A percentile compares a stretch with the other conserved stretches of the same genome.
phyloP scores from a whole-genome alignment of 139 green algal species.

The Astrephomene gubernaculifera region DNA sequence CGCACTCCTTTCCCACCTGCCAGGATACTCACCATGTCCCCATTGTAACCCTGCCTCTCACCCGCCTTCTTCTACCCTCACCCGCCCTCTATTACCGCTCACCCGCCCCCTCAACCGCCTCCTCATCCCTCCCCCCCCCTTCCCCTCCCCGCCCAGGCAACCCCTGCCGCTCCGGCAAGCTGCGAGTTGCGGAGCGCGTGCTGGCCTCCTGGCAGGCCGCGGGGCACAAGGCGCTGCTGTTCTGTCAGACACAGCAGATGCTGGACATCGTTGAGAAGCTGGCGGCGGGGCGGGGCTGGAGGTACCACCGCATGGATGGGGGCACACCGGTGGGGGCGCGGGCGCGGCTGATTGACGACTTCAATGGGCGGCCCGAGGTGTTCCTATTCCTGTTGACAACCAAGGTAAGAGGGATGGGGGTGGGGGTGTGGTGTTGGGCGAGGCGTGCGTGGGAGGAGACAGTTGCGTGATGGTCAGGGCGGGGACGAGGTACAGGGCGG shows the following conservation, averaged over 20 bases:
- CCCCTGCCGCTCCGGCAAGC: constrained; percentile 85
- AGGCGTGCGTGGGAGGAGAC: no score
- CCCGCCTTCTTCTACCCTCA: background rate
- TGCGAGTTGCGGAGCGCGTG: constrained; percentile 81
- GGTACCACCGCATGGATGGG: constrained; percentile 97
- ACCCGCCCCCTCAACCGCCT: background rate
- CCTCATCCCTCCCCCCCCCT: background rate
- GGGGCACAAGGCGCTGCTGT: constrained; percentile 89
- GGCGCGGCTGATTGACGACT: constrained; percentile 86
- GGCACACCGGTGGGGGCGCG: constrained; percentile 80
- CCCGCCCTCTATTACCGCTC: background rate
- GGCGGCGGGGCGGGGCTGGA: constrained; percentile 60
- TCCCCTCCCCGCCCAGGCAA: constrained; percentile 55
- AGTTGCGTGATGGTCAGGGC: no score
- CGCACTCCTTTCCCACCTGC: no score
- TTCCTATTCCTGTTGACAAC: constrained; percentile 97
- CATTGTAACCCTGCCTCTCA: background rate
- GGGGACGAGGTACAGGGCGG: no score
- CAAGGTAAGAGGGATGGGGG: constrained; percentile 54
- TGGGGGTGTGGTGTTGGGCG: background rate
- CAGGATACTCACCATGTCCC: no score
- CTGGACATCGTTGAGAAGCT: constrained; percentile 96
- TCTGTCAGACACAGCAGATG: constrained; percentile 98
- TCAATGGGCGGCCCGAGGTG: constrained; percentile 83
- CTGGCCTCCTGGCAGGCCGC: constrained; percentile 82